Conservation (phyloP, 148 eudicot species). For the Vaccinium macrocarpon region DNA sequence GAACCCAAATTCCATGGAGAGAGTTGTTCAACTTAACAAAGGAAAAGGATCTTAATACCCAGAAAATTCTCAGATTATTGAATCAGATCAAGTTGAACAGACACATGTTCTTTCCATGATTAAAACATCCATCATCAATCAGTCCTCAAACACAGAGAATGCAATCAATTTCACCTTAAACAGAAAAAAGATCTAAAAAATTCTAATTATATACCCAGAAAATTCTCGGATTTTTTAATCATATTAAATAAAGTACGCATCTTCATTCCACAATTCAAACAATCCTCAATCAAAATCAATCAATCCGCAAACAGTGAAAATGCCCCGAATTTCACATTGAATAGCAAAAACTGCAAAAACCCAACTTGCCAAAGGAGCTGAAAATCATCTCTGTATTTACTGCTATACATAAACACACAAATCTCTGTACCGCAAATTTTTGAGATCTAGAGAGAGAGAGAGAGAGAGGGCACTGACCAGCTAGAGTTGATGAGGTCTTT, state of each 20-base stretch:
- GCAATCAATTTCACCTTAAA: background rate
- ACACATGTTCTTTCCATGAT: background rate
- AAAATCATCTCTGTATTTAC: background rate
- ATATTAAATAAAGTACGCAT: too few species aligned
- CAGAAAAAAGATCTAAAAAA: background rate
- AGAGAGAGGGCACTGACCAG: conserved; percentile 34
- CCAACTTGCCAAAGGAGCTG: background rate
- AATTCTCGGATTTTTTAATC: background rate
- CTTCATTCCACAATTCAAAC: background rate
- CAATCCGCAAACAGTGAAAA: background rate
- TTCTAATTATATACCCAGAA: background rate
- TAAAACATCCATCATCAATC: background rate
- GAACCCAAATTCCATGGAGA: background rate
- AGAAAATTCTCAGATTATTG: background rate
- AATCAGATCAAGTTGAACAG: background rate
- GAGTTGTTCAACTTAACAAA: background rate
- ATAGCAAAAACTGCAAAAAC: background rate
- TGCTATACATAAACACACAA: background rate
- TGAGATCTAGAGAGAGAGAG: background rate
- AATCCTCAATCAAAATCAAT: background rate
- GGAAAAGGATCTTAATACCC: background rate
- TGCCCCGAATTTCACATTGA: background rate
- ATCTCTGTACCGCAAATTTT: background rate
- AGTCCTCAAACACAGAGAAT: background rate
- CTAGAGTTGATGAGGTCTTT: conserved; percentile 62